phyloP scores from a whole-genome alignment of 345 rosid species.

The Salix viminalis region DNA sequence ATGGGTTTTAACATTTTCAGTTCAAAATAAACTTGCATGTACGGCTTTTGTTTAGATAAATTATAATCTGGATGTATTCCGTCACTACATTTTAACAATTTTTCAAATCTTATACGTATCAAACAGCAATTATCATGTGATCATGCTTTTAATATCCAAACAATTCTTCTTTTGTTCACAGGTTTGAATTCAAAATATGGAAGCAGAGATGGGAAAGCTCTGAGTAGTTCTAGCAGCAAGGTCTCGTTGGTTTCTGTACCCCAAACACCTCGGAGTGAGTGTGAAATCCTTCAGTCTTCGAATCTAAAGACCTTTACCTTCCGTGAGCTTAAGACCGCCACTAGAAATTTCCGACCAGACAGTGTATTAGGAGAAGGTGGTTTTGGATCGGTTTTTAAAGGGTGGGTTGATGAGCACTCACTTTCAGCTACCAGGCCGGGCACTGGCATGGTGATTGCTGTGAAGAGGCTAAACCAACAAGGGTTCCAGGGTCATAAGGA shows the following conservation, averaged over 20 bases:
- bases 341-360: slow-evolving; percentile 27
- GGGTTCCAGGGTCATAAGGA: slow-evolving; percentile 27
- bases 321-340: slow-evolving; percentile 21
- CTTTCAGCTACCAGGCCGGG: slow-evolving; percentile 21
- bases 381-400: slow-evolving; percentile 25
- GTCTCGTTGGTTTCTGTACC: slow-evolving; percentile 13
- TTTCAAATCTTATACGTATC: neutral
- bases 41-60: no score
- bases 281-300: slow-evolving; percentile 26
- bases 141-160: neutral
- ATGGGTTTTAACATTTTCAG: neutral
- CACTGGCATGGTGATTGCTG: slow-evolving; percentile 24
- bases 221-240: slow-evolving; percentile 22
- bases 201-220: slow-evolving; percentile 47
- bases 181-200: slow-evolving; percentile 59
- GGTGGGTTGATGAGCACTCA: slow-evolving; percentile 25
- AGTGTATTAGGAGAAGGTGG: slow-evolving; percentile 29
- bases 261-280: slow-evolving; percentile 28
- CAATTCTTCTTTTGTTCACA: slow-evolving; percentile 15
- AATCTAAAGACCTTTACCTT: slow-evolving; percentile 20
- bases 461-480: slow-evolving; percentile 30
- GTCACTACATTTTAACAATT: neutral
- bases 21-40: neutral
- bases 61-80: no score
- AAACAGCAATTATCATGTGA: neutral